These are phyloP conservation scores for Pleurotus sapidus DNA, from an alignment of 768 basidiomycete genomes.

Conservation along the genomic window DNA sequence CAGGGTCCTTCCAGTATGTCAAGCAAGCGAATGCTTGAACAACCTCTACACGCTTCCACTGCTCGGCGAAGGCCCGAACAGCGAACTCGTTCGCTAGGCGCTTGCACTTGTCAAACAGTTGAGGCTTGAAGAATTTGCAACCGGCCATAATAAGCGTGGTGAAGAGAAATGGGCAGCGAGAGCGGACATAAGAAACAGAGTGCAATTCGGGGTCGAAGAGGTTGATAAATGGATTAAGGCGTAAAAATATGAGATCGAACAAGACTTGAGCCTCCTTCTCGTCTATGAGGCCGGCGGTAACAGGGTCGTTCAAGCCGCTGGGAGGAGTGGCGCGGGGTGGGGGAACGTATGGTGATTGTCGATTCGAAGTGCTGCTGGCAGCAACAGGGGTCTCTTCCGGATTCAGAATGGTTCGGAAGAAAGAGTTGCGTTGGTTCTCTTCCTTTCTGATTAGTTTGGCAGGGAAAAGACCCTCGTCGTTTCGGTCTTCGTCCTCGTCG, in stretches of 20 bases:
- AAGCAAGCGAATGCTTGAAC: conserved; percentile 88
- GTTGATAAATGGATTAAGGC: conserved; percentile 87
- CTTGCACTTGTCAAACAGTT: conserved; percentile 64
- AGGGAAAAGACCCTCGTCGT: conserved; percentile 67
- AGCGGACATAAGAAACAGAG: conserved; percentile 75
- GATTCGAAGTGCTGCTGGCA: conserved; percentile 27
- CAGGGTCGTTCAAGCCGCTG: conserved; percentile 57
- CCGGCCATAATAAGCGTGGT: conserved; percentile 82
- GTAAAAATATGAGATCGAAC: conserved; percentile 77
- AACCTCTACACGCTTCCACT: conserved; percentile 81
- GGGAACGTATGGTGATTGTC: conserved; percentile 30
- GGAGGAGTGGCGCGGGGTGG: conserved; percentile 35
- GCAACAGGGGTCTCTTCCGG: conserved; percentile 50
- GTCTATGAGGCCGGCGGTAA: conserved; percentile 65
- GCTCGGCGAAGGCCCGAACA: conserved; percentile 74
- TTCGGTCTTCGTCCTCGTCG: conserved; percentile 59
- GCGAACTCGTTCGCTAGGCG: conserved; percentile 72
- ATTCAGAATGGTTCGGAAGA: conserved; percentile 82
- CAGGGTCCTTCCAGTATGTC: conserved; percentile 87
- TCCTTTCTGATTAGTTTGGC: conserved; percentile 73
- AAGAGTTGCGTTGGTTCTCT: conserved; percentile 62
- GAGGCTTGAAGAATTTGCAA: conserved; percentile 78
- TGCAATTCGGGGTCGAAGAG: conserved; percentile 88
- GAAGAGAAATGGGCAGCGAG: conserved; percentile 79
- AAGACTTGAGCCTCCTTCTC: conserved; percentile 69